A percentile compares a stretch with the other conserved stretches of the same genome.
Evolutionary conservation across 106 monocot genomes (phyloP).

Genomic region (Iris macrosiphon): DNA sequence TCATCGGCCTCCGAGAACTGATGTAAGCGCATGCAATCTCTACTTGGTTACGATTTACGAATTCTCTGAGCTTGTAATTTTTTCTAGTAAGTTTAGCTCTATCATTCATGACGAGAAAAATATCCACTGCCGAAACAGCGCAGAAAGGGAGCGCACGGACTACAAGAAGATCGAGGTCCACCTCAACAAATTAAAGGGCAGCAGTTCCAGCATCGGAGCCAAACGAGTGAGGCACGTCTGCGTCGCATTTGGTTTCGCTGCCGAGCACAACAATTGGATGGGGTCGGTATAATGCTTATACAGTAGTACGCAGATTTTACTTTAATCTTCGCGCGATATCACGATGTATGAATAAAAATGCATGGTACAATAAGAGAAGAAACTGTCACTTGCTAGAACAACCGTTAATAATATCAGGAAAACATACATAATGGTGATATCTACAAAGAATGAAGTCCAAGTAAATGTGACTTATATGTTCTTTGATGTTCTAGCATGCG

Average conservation of each 20-base stretch:
- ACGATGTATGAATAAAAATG: neutral
- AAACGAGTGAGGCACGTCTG: slow-evolving; percentile 24
- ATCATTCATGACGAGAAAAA: neutral
- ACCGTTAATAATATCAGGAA: too few species aligned
- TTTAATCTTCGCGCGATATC: neutral
- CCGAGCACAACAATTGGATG: slow-evolving; percentile 26
- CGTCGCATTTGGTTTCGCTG: slow-evolving; percentile 26
- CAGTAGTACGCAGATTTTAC: neutral
- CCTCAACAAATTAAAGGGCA: slow-evolving; percentile 38
- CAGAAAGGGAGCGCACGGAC: slow-evolving; percentile 22
- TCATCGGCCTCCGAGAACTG: slow-evolving; percentile 24
- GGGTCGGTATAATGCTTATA: slow-evolving; percentile 1
- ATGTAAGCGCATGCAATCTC: too few species aligned
- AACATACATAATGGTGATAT: too few species aligned
- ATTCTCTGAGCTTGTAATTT: too few species aligned
- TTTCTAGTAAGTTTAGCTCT: neutral
- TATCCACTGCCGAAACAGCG: too few species aligned
- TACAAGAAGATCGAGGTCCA: slow-evolving; percentile 27
- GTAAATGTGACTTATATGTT: too few species aligned
- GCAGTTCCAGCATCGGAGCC: slow-evolving; percentile 49
- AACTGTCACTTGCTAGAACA: too few species aligned
- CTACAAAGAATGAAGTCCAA: too few species aligned
- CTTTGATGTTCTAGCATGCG: too few species aligned
- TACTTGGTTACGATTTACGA: neutral
- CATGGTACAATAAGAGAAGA: too few species aligned